Evolutionary conservation across 2,329 filamentous ascomycete genomes (phyloP).

Genomic region (Knoxdaviesia proteae): DNA sequence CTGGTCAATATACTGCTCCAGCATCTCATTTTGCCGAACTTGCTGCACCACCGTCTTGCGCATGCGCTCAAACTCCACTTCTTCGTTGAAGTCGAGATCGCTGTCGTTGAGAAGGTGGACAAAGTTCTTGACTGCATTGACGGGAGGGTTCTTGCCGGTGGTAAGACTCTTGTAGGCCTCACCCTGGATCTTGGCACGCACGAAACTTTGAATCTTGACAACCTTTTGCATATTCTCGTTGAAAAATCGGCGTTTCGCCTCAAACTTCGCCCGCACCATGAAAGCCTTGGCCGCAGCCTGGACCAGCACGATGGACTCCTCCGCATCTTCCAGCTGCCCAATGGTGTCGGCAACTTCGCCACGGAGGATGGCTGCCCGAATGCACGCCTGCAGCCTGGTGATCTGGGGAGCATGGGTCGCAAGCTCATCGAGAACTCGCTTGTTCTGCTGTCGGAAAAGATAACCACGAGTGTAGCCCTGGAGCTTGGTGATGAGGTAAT

Average conservation of each 20-base stretch:
- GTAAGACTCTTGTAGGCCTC: conserved; percentile 97
- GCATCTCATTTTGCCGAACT: conserved; percentile 87
- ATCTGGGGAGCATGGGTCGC: conserved; percentile 46
- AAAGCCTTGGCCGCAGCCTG: conserved; percentile 57
- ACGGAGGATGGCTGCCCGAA: conserved; percentile 61
- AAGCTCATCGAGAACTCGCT: conserved; percentile 46
- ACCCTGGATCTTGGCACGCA: conserved; percentile 83
- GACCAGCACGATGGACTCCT: conserved; percentile 53
- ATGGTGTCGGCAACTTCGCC: conserved; percentile 54
- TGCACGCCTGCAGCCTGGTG: conserved; percentile 50
- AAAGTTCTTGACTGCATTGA: conserved; percentile 94
- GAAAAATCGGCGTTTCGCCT: conserved; percentile 74
- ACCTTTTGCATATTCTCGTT: conserved; percentile 97
- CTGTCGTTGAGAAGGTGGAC: conserved; percentile 95
- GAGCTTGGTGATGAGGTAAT: conserved; percentile 33
- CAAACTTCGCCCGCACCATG: conserved; percentile 53
- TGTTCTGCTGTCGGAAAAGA: conserved; percentile 37
- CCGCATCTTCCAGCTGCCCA: conserved; percentile 60
- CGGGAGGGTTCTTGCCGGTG: conserved; percentile 86
- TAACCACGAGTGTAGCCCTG: conserved; percentile 50
- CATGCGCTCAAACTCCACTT: conserved; percentile 87
- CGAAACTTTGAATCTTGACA: conserved; percentile 94
- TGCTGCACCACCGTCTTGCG: conserved; percentile 94
- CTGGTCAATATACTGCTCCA: conserved; percentile 95
- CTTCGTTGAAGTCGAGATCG: conserved; percentile 97